Base-by-base conservation (phyloP, 2,329 filamentous ascomycete genomes). In the Kalaharituber pfeilii region DNA sequence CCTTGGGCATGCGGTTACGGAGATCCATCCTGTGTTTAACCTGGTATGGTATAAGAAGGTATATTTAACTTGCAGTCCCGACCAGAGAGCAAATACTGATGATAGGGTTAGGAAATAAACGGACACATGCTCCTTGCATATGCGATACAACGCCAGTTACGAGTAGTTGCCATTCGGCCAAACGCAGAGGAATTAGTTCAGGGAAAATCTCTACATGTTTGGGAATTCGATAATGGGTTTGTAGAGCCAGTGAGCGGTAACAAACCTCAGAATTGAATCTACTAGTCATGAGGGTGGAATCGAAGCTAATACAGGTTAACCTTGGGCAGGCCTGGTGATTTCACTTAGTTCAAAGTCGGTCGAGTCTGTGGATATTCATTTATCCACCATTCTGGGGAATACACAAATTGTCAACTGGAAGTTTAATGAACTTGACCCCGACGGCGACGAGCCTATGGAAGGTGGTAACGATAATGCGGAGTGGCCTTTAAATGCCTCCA, bases 181-280 rank as follows among this genome's bases (percentile, higher is more conserved):
- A 47, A 57, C 53, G 58, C 42, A 11, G 15, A 15, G 3, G 42
- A 47, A 13, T 18, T 47, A 20, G 42, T 47, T 47, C 5, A 11
- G 15, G 42, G 59, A 53, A 49, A 56, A 55, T 50, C 50, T 27
- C 42, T 54, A 52, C 58, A 52, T 49, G 55, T 52, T n/a, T 54
- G 56, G 49, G 58, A 60, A 42, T 61, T 58, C 33, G 42, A 57
- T 36, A 61, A 61, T 58, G 54, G 54, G 28, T 61, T 58, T 52
- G 44, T 61, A 49, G 59, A 61, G 18, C 50, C 52, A 27, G 33
- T 56, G 55, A 54, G 56, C 52, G 59, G 59, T 61, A 61, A 54
- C 54, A 54, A 58, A 59, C 55, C 52, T n/a, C n/a, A n/a, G n/a
- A 25, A 55, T 56, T 25, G 15, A 36, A n/a, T 27, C 49, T 52